A percentile compares a stretch with the other conserved stretches of the same genome.
These are phyloP conservation scores for Euphrasia arctica DNA, from an alignment of 305 asterid genomes.

Conservation along the genomic window DNA sequence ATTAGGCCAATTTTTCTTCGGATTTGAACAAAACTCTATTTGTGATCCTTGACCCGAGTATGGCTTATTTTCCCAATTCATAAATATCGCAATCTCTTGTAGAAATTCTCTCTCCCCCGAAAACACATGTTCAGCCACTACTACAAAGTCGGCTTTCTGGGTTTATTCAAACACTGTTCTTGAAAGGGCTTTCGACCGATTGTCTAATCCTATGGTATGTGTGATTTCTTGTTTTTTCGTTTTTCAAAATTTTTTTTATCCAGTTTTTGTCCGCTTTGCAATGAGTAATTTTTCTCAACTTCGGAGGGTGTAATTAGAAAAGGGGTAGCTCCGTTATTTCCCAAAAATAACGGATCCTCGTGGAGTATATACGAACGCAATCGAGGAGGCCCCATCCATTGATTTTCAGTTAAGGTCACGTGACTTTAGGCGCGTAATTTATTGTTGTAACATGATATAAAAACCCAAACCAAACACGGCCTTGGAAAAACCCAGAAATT, in stretches of 20 bases:
- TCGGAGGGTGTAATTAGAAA: too few relatives aligned
- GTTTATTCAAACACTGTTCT: not conserved
- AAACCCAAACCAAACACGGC: too few relatives aligned
- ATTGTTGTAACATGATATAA: too few relatives aligned
- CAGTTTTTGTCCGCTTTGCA: constrained; percentile 4
- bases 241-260: not conserved
- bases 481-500: too few relatives aligned
- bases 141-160: constrained; percentile 2
- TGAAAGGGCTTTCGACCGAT: constrained; percentile 4
- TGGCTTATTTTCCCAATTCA: not conserved
- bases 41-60: constrained; percentile 25
- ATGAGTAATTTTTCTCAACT: too few relatives aligned
- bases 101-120: not conserved
- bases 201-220: not conserved
- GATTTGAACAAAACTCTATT: constrained; percentile 15
- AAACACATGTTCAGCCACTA: not conserved
- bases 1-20: not conserved
- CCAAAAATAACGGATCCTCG: too few relatives aligned
- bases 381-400: too few relatives aligned
- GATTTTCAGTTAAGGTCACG: too few relatives aligned
- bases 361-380: too few relatives aligned
- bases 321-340: too few relatives aligned
- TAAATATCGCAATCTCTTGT: not conserved
- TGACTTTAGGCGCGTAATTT: too few relatives aligned
- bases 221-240: constrained; percentile 5